Conservation (phyloP, 148 eudicot species). For the Suaeda aralocaspica region DNA sequence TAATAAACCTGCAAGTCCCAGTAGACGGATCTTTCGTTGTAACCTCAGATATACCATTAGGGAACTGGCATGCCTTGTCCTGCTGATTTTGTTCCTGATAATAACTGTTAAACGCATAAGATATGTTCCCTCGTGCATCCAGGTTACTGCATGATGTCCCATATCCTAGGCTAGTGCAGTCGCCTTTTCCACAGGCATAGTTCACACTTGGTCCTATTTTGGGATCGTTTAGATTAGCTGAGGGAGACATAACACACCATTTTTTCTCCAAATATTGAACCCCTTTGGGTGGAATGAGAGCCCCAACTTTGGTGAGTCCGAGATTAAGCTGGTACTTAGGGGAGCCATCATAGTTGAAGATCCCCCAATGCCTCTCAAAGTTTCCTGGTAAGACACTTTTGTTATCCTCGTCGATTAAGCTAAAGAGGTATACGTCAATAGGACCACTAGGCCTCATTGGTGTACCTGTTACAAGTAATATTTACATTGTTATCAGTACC, state of each 20-base stretch:
- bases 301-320: conserved; percentile 29
- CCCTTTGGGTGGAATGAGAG: conserved; percentile 42
- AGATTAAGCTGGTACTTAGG: conserved; percentile 44
- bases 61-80: conserved; percentile 59
- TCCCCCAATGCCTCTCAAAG: conserved; percentile 42
- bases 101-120: conserved; percentile 50
- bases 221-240: conserved; percentile 48
- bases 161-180: conserved; percentile 70
- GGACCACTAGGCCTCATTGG: conserved; percentile 38
- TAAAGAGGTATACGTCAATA: conserved; percentile 34
- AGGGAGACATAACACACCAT: conserved; percentile 62
- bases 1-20: conserved; percentile 50
- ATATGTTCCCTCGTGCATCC: conserved; percentile 43
- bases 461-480: conserved; percentile 16
- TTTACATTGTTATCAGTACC: not conserved
- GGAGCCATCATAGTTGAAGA: conserved; percentile 35
- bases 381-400: conserved; percentile 35
- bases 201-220: conserved; percentile 48
- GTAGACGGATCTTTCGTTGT: conserved; percentile 55
- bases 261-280: conserved; percentile 37
- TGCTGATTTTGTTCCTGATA: conserved; percentile 61
- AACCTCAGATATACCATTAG: conserved; percentile 39
- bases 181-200: conserved; percentile 63
- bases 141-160: conserved; percentile 55
- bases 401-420: conserved; percentile 36